These are phyloP conservation scores for Amanita brunnescens DNA, from an alignment of 768 basidiomycete genomes.

Conservation along the genomic window DNA sequence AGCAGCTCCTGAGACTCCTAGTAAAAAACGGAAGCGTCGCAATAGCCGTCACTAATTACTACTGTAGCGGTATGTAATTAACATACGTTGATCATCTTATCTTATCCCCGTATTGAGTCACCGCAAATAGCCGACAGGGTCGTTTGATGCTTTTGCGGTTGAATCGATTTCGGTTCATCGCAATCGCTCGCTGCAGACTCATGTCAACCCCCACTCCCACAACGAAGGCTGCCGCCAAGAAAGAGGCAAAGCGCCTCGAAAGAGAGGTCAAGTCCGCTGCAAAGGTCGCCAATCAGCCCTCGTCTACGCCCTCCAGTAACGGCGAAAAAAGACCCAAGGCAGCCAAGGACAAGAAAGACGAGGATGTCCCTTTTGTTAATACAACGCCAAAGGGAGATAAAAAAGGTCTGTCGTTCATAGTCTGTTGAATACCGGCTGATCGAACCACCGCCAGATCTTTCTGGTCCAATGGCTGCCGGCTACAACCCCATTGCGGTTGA, in stretches of 20 bases:
- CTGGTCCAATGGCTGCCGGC: conserved; percentile 80
- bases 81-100: conserved; percentile 3
- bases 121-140: too few relatives aligned
- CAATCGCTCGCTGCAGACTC: too few relatives aligned
- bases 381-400: conserved; percentile 86
- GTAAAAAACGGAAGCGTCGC: too few relatives aligned
- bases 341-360: conserved; percentile 66
- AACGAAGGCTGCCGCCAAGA: conserved; percentile 48
- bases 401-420: conserved; percentile 48
- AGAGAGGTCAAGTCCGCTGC: conserved; percentile 74
- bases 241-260: conserved; percentile 74
- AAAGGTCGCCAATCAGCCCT: conserved; percentile 39
- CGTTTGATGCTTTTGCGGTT: conserved; percentile 12
- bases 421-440: neutral
- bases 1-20: too few relatives aligned
- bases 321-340: conserved; percentile 67
- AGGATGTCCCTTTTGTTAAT: conserved; percentile 75
- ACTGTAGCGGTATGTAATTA: too few relatives aligned
- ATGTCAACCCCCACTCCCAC: neutral
- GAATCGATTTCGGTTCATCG: conserved; percentile 12
- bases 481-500: conserved; percentile 96
- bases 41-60: too few relatives aligned
- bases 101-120: conserved; percentile 9
- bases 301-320: conserved; percentile 28
- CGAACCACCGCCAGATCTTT: conserved; percentile 57